These are phyloP conservation scores for Saccharomyces cerevisiae DNA, from an alignment of 805 yeast species.

Conservation along the genomic window DNA sequence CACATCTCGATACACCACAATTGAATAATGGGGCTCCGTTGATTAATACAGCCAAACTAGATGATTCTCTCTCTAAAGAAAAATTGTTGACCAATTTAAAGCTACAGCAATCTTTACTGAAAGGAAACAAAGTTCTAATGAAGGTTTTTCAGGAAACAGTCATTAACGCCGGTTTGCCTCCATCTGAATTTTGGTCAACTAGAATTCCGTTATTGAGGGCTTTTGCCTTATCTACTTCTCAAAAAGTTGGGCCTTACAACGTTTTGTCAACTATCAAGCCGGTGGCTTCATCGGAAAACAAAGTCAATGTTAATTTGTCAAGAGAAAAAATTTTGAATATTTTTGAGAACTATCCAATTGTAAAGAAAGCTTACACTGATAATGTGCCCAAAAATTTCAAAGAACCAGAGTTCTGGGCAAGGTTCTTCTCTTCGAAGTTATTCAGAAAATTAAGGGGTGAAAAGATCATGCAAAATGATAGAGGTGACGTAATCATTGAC, in stretches of 20 bases:
- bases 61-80: conserved; percentile 44
- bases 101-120: conserved; percentile 69
- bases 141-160: conserved; percentile 82
- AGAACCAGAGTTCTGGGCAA: conserved; percentile 93
- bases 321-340: conserved; percentile 84
- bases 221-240: conserved; percentile 75
- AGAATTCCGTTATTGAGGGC: conserved; percentile 74
- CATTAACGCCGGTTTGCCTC: conserved; percentile 63
- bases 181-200: conserved; percentile 81
- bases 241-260: conserved; percentile 86
- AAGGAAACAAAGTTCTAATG: conserved; percentile 61
- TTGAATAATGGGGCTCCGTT: conserved; percentile 22
- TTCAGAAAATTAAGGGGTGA: conserved; percentile 88
- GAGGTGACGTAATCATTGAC: conserved; percentile 81
- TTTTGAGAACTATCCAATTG: conserved; percentile 87
- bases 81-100: conserved; percentile 61
- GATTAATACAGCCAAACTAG: conserved; percentile 33
- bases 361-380: conserved; percentile 80
- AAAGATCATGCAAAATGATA: conserved; percentile 59
- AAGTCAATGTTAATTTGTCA: conserved; percentile 86
- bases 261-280: conserved; percentile 91
- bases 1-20: conserved; percentile 6
- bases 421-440: conserved; percentile 84
- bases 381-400: conserved; percentile 73
- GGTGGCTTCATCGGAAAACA: conserved; percentile 85